A percentile compares a stretch with the other conserved stretches of the same genome.
Evolutionary conservation across 2,329 filamentous ascomycete species (phyloP).

Genomic region (Fusarium ambrosium): DNA sequence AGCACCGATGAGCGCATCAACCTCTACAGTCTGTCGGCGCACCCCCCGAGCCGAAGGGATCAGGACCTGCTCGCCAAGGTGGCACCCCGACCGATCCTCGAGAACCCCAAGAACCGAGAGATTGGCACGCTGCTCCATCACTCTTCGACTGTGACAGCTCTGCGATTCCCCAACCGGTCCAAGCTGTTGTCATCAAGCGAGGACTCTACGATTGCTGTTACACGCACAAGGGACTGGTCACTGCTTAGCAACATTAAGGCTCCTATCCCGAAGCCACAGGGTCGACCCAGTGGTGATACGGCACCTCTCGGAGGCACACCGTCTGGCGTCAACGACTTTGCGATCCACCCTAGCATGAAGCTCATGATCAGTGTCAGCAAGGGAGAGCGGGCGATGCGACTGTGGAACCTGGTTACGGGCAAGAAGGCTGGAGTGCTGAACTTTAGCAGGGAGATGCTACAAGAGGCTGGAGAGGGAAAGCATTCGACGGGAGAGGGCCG

Average conservation of each 20-base stretch:
- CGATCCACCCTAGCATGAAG: constrained; percentile 96
- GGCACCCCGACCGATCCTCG: constrained; percentile 79
- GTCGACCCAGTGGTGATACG: constrained; percentile 90
- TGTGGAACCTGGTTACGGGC: constrained; percentile 97
- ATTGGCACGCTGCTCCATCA: constrained; percentile 91
- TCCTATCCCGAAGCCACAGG: constrained; percentile 83
- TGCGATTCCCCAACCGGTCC: constrained; percentile 85
- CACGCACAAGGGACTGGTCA: constrained; percentile 89
- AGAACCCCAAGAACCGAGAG: constrained; percentile 90
- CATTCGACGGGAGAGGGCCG: constrained; percentile 86
- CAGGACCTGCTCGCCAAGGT: constrained; percentile 75
- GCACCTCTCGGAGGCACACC: constrained; percentile 84
- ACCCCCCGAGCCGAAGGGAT: constrained; percentile 69
- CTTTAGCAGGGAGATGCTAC: constrained; percentile 80
- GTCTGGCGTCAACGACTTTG: constrained; percentile 93
- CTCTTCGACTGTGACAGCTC: constrained; percentile 81
- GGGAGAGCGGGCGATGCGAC: constrained; percentile 89
- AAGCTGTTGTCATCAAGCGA: constrained; percentile 92
- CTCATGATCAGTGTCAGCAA: constrained; percentile 94
- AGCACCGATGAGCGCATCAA: constrained; percentile 96
- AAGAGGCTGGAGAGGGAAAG: constrained; percentile 81
- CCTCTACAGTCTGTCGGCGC: constrained; percentile 87
- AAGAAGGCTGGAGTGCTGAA: constrained; percentile 95
- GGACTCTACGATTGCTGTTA: constrained; percentile 91
- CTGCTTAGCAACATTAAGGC: constrained; percentile 90